Conservation (phyloP, 371 early-diverging fungal species). For the Capillidium heterosporum region DNA sequence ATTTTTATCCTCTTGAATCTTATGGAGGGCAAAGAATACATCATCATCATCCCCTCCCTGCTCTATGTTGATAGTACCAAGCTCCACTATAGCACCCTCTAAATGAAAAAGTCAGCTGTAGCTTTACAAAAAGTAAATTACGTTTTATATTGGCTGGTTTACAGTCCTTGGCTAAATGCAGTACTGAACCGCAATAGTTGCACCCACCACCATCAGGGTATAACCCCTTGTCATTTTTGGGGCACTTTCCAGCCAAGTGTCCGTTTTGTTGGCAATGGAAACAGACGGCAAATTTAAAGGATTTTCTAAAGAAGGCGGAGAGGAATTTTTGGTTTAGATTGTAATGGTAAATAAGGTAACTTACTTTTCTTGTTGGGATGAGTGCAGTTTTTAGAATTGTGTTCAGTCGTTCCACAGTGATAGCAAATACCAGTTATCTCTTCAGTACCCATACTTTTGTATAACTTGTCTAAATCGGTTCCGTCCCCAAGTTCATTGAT, state of each 20-base stretch:
- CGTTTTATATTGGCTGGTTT: conserved; percentile 6
- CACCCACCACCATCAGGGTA: conserved; percentile 88
- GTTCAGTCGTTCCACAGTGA: conserved; percentile 69
- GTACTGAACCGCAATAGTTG: conserved; percentile 62
- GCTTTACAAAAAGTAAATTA: background rate
- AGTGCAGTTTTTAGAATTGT: conserved; percentile 54
- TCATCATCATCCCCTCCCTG: conserved; percentile 9
- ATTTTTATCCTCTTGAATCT: conserved; percentile 5
- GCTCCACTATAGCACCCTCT: background rate
- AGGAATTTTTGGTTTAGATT: background rate
- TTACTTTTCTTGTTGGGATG: conserved; percentile 35
- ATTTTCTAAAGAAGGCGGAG: conserved; percentile 9
- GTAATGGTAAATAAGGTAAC: conserved; percentile 4
- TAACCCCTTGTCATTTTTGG: conserved; percentile 69
- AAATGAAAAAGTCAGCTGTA: background rate
- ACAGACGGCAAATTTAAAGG: conserved; percentile 53
- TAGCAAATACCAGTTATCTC: conserved; percentile 51
- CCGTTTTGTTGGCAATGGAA: conserved; percentile 72
- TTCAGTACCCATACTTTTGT: conserved; percentile 9
- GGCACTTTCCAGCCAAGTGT: conserved; percentile 65
- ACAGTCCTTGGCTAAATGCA: conserved; percentile 77
- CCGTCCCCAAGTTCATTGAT: conserved; percentile 8
- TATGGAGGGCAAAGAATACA: conserved; percentile 6
- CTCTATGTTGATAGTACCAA: conserved; percentile 6
- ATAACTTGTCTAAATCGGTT: background rate